These are phyloP conservation scores for Solanum rostratum DNA, from an alignment of 257 asterid species.

Conservation along the genomic window DNA sequence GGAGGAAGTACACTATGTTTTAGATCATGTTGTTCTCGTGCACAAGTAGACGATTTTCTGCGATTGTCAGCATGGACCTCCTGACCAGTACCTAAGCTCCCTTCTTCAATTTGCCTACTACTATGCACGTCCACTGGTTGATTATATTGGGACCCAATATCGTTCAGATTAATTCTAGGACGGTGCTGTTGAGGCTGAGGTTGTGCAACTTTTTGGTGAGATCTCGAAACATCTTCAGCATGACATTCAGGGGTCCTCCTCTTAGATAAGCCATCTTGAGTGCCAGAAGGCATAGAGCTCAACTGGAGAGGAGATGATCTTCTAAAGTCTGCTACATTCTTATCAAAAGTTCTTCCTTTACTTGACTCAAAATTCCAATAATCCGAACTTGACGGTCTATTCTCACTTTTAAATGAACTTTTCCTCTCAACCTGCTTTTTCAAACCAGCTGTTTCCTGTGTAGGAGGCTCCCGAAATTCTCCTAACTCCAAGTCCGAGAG, in stretches of 20 bases:
- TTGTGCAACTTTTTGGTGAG: constrained; percentile 38
- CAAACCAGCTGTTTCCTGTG: constrained; percentile 40
- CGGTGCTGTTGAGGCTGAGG: constrained; percentile 32
- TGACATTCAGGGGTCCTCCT: constrained; percentile 36
- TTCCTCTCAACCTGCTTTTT: constrained; percentile 47
- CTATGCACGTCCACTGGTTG: constrained; percentile 28
- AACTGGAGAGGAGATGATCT: constrained; percentile 38
- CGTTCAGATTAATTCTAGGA: constrained; percentile 30
- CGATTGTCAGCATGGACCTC: constrained; percentile 34
- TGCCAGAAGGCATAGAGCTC: constrained; percentile 23
- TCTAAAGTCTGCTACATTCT: constrained; percentile 31
- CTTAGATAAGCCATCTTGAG: constrained; percentile 41
- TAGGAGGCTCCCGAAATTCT: constrained; percentile 70
- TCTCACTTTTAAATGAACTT: constrained; percentile 45
- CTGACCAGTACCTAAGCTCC: constrained; percentile 22
- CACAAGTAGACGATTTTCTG: constrained; percentile 27
- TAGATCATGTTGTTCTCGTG: constrained; percentile 38
- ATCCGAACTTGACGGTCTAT: constrained; percentile 34
- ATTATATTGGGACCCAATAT: constrained; percentile 31
- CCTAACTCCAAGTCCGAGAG: constrained; percentile 85
- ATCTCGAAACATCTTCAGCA: constrained; percentile 41
- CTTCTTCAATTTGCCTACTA: constrained; percentile 38
- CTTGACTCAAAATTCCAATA: constrained; percentile 46
- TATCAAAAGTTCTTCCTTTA: constrained; percentile 40
- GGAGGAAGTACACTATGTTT: constrained; percentile 28